Percentiles rank a stretch among this genome's conserved stretches.
These are phyloP conservation scores for Discostella pseudostelligera DNA, from an alignment of 108 stramenopile species.

Conservation along the genomic window DNA sequence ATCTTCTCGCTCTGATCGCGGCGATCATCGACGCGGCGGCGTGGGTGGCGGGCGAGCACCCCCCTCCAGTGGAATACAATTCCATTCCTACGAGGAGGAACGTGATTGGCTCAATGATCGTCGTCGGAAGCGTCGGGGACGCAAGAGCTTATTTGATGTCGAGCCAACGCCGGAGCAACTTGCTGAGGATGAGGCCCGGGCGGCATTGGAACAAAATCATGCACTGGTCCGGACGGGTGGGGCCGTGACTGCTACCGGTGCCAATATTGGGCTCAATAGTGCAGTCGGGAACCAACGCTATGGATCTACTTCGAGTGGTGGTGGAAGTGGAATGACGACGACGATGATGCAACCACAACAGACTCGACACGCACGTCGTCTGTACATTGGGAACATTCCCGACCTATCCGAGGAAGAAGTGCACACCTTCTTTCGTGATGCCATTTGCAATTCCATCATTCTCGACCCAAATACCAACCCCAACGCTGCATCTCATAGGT, in stretches of 20 bases:
- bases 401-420: constrained; percentile 80
- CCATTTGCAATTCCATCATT: constrained; percentile 64
- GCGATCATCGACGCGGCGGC: constrained; percentile 5
- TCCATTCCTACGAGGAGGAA: constrained; percentile 77
- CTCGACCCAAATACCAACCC: constrained; percentile 27
- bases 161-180: constrained; percentile 69
- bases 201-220: constrained; percentile 29
- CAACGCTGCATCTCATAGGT: constrained; percentile 10
- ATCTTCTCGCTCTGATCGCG: constrained; percentile 7
- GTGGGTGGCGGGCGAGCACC: not conserved
- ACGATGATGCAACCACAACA: constrained; percentile 65
- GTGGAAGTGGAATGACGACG: constrained; percentile 7
- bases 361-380: constrained; percentile 91
- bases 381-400: constrained; percentile 94
- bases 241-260: constrained; percentile 24
- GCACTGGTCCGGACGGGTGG: constrained; percentile 18
- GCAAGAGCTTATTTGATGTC: constrained; percentile 71
- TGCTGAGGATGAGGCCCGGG: constrained; percentile 54
- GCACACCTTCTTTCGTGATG: constrained; percentile 78
- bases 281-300: not conserved
- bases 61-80: constrained; percentile 33
- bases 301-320: not conserved
- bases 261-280: constrained; percentile 5
- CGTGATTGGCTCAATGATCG: constrained; percentile 79
- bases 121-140: constrained; percentile 65